These are phyloP conservation scores for Pontederia paniculata DNA, from an alignment of 176 grass and related monocot species.

Conservation along the genomic window DNA sequence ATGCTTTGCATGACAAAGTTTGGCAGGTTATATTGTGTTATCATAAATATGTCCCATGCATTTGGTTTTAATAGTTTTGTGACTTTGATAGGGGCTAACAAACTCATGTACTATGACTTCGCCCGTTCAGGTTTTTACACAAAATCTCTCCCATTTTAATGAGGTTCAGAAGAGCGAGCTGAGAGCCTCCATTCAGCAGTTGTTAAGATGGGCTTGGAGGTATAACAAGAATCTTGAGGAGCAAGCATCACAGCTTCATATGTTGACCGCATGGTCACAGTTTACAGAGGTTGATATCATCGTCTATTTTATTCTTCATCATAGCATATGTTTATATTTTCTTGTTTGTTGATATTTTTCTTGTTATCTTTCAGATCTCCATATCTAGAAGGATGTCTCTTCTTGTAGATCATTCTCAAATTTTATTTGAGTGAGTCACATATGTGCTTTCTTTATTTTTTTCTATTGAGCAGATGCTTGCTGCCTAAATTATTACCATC, in stretches of 20 bases:
- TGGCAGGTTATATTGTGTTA: conserved; percentile 48
- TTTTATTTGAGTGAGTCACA: conserved; percentile 87
- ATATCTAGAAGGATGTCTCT: conserved; percentile 96
- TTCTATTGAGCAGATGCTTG: too few species aligned
- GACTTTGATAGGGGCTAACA: too few species aligned
- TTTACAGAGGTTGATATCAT: conserved; percentile 59
- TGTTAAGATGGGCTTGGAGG: conserved; percentile 89
- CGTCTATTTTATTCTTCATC: background rate
- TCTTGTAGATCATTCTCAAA: conserved; percentile 72
- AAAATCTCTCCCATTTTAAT: conserved; percentile 35
- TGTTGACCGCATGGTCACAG: conserved; percentile 95
- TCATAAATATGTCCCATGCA: background rate
- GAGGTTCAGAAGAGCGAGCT: conserved; percentile 59
- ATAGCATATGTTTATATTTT: conserved; percentile 17
- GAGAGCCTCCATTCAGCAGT: conserved; percentile 71
- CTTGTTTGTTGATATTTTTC: conserved; percentile 18
- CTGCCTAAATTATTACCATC: too few species aligned
- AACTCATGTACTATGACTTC: background rate
- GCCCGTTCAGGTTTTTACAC: conserved; percentile 34
- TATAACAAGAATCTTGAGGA: conserved; percentile 98
- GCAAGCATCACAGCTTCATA: conserved; percentile 90
- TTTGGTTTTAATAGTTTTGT: too few species aligned
- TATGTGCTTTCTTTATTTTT: background rate
- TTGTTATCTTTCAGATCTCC: conserved; percentile 54
- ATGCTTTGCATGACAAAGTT: conserved; percentile 77